These are phyloP conservation scores for Neurospora pannonica DNA, from an alignment of 495 filamentous ascomycete genomes.

Conservation along the genomic window DNA sequence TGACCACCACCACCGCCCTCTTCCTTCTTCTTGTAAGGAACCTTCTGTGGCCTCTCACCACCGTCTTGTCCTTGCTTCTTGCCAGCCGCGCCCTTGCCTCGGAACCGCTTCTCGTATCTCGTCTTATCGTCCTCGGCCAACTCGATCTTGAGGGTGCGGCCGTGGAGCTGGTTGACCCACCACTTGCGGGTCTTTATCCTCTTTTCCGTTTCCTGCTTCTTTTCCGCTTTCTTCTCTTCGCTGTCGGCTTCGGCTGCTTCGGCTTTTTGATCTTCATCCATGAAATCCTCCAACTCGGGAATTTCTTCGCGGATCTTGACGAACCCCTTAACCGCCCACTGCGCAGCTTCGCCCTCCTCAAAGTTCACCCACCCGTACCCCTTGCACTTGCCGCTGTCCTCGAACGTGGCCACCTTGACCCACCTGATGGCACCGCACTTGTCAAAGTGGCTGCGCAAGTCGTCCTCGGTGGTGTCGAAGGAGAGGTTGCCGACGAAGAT, in stretches of 20 bases:
- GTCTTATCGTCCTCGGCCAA: conserved; percentile 82
- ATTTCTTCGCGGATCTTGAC: conserved; percentile 51
- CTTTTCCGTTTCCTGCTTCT: conserved; percentile 15
- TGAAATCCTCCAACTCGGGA: conserved; percentile 46
- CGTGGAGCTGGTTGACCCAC: conserved; percentile 72
- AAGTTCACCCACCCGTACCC: conserved; percentile 94
- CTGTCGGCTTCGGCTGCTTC: conserved; percentile 19
- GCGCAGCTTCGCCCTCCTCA: conserved; percentile 61
- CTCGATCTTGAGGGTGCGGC: conserved; percentile 76
- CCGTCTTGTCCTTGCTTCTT: conserved; percentile 2
- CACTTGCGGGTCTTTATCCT: conserved; percentile 59
- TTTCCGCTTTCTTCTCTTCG: conserved; percentile 3
- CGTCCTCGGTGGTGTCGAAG: conserved; percentile 77
- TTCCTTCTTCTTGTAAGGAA: background rate
- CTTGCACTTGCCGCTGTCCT: conserved; percentile 96
- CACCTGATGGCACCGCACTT: conserved; percentile 72
- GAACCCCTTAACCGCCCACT: conserved; percentile 74
- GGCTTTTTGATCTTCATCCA: conserved; percentile 42
- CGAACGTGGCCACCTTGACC: conserved; percentile 85
- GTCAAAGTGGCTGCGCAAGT: conserved; percentile 65
- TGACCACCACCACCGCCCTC: conserved; percentile 1
- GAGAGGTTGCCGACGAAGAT: conserved; percentile 89
- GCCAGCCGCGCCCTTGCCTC: conserved; percentile 48
- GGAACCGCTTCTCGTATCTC: conserved; percentile 84
- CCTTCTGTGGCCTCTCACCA: background rate